Percentiles rank a stretch among this genome's conserved stretches.
These are phyloP conservation scores for Ogataea angusta DNA, from an alignment of 805 yeast species.

Conservation along the genomic window DNA sequence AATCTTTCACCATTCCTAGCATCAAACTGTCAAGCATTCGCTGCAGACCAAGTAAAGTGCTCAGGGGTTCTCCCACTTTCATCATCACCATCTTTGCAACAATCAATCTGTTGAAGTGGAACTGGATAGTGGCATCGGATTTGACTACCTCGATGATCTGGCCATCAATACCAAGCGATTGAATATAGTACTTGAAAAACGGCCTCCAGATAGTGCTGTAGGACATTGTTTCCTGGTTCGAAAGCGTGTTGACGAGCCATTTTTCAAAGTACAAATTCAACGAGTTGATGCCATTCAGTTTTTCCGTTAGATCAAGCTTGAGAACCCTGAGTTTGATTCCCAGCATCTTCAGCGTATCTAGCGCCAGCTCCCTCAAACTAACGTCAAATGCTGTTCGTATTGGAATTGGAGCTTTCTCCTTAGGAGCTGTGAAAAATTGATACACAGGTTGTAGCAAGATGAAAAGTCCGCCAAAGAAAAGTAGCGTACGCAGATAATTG, in stretches of 20 bases:
- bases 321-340: constrained; percentile 14
- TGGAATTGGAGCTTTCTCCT: not conserved
- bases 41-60: constrained; percentile 13
- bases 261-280: constrained; percentile 13
- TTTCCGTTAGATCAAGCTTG: constrained; percentile 11
- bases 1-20: constrained; percentile 17
- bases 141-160: constrained; percentile 6
- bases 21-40: constrained; percentile 15
- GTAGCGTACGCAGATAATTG: constrained; percentile 12
- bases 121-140: constrained; percentile 20
- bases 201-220: constrained; percentile 14
- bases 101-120: constrained; percentile 25
- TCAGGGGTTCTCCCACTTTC: constrained; percentile 15
- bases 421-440: not conserved
- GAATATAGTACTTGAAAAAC: constrained; percentile 14
- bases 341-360: constrained; percentile 7
- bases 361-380: constrained; percentile 3
- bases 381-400: constrained; percentile 1
- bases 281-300: constrained; percentile 9
- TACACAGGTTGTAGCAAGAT: constrained; percentile 17
- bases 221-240: constrained; percentile 1
- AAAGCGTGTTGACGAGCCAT: constrained; percentile 19
- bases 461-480: constrained; percentile 23
- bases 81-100: constrained; percentile 18
- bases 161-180: constrained; percentile 17